Percentiles rank a stretch among this genome's conserved stretches.
Evolutionary conservation across 1,284 basidiomycete species (phyloP).

Genomic region (Melanopsichium pennsylvanicum): DNA sequence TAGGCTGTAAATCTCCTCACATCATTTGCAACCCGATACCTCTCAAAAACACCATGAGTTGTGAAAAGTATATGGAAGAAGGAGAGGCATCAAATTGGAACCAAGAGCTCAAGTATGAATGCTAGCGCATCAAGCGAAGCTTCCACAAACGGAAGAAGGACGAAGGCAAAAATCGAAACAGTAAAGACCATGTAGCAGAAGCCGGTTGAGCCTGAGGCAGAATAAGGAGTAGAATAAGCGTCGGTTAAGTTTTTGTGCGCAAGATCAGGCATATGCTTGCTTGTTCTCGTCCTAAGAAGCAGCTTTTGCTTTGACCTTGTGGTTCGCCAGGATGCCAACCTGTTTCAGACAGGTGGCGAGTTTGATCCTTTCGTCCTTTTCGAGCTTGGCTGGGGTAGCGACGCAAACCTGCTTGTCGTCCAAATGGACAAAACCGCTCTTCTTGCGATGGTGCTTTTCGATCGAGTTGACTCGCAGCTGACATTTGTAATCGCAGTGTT

Average conservation of each 20-base stretch:
- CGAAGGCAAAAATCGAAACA: slow-evolving; percentile 2
- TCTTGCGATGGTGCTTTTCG: slow-evolving; percentile 35
- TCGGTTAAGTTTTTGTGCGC: too few species aligned
- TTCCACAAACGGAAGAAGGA: neutral
- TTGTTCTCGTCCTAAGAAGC: neutral
- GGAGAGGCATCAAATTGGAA: neutral
- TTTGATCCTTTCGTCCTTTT: slow-evolving; percentile 22
- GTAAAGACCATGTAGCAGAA: neutral
- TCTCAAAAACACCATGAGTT: too few species aligned
- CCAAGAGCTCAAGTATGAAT: neutral
- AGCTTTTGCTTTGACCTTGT: neutral
- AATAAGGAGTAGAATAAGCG: too few species aligned
- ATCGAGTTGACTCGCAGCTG: slow-evolving; percentile 27
- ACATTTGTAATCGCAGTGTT: slow-evolving; percentile 46
- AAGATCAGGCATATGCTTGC: neutral
- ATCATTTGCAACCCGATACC: too few species aligned
- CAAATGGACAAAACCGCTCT: slow-evolving; percentile 27
- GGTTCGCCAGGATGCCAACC: slow-evolving; percentile 8
- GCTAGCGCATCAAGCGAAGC: slow-evolving; percentile 19
- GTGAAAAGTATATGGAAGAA: neutral
- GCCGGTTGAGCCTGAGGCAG: too few species aligned
- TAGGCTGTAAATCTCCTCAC: too few species aligned
- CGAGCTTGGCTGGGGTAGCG: slow-evolving; percentile 28
- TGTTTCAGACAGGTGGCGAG: slow-evolving; percentile 19
- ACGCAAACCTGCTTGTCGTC: slow-evolving; percentile 32